These are phyloP conservation scores for Neurospora tetrasperma DNA, from an alignment of 495 filamentous ascomycete species.

Conservation along the genomic window DNA sequence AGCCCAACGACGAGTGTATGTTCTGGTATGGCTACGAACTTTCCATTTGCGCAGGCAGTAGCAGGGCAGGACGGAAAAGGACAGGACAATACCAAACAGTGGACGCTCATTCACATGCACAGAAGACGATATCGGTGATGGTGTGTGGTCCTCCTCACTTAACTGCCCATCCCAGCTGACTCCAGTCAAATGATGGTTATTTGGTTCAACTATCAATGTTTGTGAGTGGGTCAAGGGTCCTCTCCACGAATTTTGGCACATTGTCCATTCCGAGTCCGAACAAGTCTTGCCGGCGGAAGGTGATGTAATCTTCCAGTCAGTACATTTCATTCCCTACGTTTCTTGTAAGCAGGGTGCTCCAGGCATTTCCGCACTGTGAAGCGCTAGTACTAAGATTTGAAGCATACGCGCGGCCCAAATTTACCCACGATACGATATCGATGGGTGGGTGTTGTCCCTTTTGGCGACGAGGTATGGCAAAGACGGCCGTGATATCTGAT, in stretches of 20 bases:
- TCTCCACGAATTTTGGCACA: background rate
- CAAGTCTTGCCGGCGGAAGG: background rate
- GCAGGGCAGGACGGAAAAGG: background rate
- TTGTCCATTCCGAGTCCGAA: background rate
- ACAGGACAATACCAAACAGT: background rate
- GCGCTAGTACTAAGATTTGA: no score
- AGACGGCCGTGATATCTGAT: background rate
- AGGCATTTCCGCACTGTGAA: background rate
- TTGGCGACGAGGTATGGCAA: background rate
- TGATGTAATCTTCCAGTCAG: background rate
- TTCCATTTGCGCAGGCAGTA: background rate
- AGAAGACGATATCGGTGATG: no score
- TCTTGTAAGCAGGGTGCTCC: no score
- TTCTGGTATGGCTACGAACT: background rate
- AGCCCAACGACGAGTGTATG: background rate
- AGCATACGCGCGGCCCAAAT: background rate
- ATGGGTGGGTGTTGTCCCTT: background rate
- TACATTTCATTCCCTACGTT: background rate
- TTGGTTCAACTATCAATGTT: background rate
- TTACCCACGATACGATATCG: background rate
- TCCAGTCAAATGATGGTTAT: background rate
- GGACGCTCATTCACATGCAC: background rate
- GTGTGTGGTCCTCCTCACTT: no score
- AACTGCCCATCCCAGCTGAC: background rate
- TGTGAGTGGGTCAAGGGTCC: background rate